Evolutionary conservation across 345 rosid species (phyloP).

Genomic region (thale cress (Arabidopsis thaliana)): DNA sequence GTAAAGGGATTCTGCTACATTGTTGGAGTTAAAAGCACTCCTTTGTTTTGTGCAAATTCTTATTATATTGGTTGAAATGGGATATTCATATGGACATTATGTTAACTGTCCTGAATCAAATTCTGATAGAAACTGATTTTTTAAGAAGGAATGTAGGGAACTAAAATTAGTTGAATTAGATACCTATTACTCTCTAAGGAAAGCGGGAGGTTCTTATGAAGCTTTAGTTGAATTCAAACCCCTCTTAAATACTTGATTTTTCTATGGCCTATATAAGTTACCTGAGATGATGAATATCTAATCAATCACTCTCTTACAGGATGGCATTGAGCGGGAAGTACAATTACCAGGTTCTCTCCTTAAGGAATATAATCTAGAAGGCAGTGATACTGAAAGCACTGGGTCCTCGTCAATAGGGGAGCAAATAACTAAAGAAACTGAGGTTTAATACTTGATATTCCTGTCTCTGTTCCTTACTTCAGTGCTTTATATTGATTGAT

Average conservation of each 20-base stretch:
- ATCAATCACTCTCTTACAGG: slow-evolving; percentile 44
- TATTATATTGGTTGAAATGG: slow-evolving; percentile 3
- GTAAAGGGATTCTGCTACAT: neutral
- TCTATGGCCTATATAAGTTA: slow-evolving; percentile 5
- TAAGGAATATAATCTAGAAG: slow-evolving; percentile 70
- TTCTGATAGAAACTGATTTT: neutral
- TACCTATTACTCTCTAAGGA: slow-evolving; percentile 1
- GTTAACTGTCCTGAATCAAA: neutral
- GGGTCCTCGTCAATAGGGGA: slow-evolving; percentile 34
- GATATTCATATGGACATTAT: neutral
- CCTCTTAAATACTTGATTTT: slow-evolving; percentile 17
- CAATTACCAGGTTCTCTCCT: slow-evolving; percentile 65
- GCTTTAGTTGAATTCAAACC: neutral
- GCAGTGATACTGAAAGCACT: slow-evolving; percentile 48
- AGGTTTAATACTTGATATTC: slow-evolving; percentile 49
- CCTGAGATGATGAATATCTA: slow-evolving; percentile 13
- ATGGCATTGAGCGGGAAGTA: slow-evolving; percentile 40
- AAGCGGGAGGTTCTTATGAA: slow-evolving; percentile 5
- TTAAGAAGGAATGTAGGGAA: slow-evolving; percentile 14
- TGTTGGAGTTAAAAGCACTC: neutral
- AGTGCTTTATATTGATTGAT: slow-evolving; percentile 25
- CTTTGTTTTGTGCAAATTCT: slow-evolving; percentile 24
- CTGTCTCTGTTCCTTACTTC: slow-evolving; percentile 8
- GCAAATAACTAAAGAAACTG: slow-evolving; percentile 46
- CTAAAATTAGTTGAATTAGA: slow-evolving; percentile 16